Evolutionary conservation across 2,329 filamentous ascomycete species (phyloP).

Genomic region (Colletotrichum lupini): DNA sequence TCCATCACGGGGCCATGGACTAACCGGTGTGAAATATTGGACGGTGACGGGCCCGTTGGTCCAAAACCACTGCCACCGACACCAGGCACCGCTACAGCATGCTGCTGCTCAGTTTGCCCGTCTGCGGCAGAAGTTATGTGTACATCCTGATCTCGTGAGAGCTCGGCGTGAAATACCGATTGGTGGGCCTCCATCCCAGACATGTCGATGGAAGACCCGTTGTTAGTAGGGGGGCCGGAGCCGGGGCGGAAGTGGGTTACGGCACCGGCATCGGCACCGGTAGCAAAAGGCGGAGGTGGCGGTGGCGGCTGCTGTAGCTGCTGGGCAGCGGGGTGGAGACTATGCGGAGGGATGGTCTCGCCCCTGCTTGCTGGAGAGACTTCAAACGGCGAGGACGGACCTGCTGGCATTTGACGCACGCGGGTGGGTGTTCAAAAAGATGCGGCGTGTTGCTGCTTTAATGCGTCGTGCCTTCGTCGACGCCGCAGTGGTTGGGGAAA

Average conservation of each 20-base stretch:
- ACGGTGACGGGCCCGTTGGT: neutral
- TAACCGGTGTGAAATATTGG: neutral
- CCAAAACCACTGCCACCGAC: neutral
- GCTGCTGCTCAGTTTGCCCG: slow-evolving; percentile 19
- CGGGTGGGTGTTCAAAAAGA: neutral
- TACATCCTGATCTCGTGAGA: neutral
- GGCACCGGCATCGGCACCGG: slow-evolving; percentile 7
- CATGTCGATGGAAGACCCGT: slow-evolving; percentile 9
- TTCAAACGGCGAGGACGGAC: slow-evolving; percentile 16
- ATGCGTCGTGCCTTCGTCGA: slow-evolving; percentile 12
- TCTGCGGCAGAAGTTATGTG: neutral
- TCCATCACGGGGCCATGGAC: neutral
- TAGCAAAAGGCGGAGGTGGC: slow-evolving; percentile 23
- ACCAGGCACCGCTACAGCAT: neutral
- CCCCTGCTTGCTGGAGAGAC: slow-evolving; percentile 9
- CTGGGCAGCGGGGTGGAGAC: slow-evolving; percentile 37
- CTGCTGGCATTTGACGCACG: slow-evolving; percentile 12
- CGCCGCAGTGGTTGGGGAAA: slow-evolving; percentile 10
- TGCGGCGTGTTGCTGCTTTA: slow-evolving; percentile 35
- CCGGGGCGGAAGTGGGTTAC: slow-evolving; percentile 35
- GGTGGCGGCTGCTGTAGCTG: slow-evolving; percentile 39
- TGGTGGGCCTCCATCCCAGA: slow-evolving; percentile 4
- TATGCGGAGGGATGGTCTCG: slow-evolving; percentile 14
- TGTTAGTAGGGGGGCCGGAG: slow-evolving; percentile 6
- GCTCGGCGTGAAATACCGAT: slow-evolving; percentile 15